A percentile compares a stretch with the other conserved stretches of the same genome.
phyloP scores from a whole-genome alignment of 805 yeast genomes.

The Wickerhamiella kurtzmanii region DNA sequence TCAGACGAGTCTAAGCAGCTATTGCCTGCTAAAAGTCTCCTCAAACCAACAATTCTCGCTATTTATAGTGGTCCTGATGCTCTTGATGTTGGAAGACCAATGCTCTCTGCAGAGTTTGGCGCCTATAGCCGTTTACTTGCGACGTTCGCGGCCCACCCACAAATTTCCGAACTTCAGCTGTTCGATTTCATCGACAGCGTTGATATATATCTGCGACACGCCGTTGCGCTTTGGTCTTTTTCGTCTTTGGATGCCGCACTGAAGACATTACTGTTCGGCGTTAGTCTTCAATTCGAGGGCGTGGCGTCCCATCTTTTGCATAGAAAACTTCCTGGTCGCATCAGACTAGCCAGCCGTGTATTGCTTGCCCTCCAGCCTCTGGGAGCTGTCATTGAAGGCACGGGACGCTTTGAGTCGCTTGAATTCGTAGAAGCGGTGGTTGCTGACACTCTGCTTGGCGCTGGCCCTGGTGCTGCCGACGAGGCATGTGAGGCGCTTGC shows the following conservation, averaged over 20 bases:
- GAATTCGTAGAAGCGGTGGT: slow-evolving; percentile 10
- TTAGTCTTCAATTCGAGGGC: slow-evolving; percentile 15
- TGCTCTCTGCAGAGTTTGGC: slow-evolving; percentile 9
- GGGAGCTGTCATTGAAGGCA: slow-evolving; percentile 11
- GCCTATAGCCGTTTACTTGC: slow-evolving; percentile 14
- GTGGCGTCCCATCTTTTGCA: slow-evolving; percentile 8
- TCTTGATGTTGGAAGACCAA: slow-evolving; percentile 1
- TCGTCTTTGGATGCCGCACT: background rate
- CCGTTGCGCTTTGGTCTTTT: slow-evolving; percentile 1
- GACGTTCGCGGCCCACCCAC: slow-evolving; percentile 2
- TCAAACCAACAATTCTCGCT: background rate
- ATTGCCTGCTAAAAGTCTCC: slow-evolving; percentile 6
- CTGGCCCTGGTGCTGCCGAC: background rate
- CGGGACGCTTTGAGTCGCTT: slow-evolving; percentile 14
- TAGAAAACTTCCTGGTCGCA: no score
- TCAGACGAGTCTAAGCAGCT: background rate
- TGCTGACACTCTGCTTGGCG: slow-evolving; percentile 12
- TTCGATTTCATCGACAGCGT: slow-evolving; percentile 2
- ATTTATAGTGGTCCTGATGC: slow-evolving; percentile 7
- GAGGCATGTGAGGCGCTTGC: slow-evolving; percentile 5
- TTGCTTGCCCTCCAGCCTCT: slow-evolving; percentile 14
- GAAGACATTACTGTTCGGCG: slow-evolving; percentile 14
- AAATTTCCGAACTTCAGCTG: background rate
- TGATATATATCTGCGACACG: slow-evolving; percentile 6
- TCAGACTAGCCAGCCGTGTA: background rate